phyloP scores from a whole-genome alignment of 306 rosid genomes.

The Sindora glabra region DNA sequence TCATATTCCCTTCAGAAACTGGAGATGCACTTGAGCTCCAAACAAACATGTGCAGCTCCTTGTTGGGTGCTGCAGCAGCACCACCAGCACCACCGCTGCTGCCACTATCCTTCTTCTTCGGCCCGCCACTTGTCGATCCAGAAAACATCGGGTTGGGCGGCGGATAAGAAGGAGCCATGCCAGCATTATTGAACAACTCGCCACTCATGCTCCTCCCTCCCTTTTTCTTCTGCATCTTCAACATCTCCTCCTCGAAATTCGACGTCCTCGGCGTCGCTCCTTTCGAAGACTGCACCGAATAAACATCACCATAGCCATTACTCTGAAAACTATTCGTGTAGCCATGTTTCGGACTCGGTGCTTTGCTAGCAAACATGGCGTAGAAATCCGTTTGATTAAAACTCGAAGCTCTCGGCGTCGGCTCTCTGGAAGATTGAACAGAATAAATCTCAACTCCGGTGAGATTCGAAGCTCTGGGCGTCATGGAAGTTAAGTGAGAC shows the following conservation, averaged over 20 bases:
- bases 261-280: slow-evolving; percentile 69
- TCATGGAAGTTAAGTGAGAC: slow-evolving; percentile 58
- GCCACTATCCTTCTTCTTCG: slow-evolving; percentile 44
- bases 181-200: slow-evolving; percentile 57
- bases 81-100: slow-evolving; percentile 18
- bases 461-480: slow-evolving; percentile 75
- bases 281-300: slow-evolving; percentile 62
- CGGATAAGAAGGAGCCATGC: slow-evolving; percentile 38
- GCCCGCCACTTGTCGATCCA: slow-evolving; percentile 47
- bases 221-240: slow-evolving; percentile 48
- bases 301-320: slow-evolving; percentile 40
- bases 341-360: slow-evolving; percentile 75
- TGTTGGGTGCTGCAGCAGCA: slow-evolving; percentile 18
- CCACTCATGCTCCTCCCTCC: slow-evolving; percentile 72
- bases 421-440: slow-evolving; percentile 74
- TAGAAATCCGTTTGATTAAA: slow-evolving; percentile 70
- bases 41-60: slow-evolving; percentile 88
- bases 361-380: slow-evolving; percentile 84
- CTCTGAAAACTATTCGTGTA: slow-evolving; percentile 50
- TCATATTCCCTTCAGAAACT: slow-evolving; percentile 69
- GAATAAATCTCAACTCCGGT: slow-evolving; percentile 87
- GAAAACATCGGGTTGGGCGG: slow-evolving; percentile 74
- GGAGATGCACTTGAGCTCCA: slow-evolving; percentile 91
- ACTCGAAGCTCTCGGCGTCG: slow-evolving; percentile 82
- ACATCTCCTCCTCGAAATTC: slow-evolving; percentile 67